A percentile compares a stretch with the other conserved stretches of the same genome.
phyloP scores from a whole-genome alignment of 2,329 filamentous ascomycete genomes.

The Exophiala calicioides region DNA sequence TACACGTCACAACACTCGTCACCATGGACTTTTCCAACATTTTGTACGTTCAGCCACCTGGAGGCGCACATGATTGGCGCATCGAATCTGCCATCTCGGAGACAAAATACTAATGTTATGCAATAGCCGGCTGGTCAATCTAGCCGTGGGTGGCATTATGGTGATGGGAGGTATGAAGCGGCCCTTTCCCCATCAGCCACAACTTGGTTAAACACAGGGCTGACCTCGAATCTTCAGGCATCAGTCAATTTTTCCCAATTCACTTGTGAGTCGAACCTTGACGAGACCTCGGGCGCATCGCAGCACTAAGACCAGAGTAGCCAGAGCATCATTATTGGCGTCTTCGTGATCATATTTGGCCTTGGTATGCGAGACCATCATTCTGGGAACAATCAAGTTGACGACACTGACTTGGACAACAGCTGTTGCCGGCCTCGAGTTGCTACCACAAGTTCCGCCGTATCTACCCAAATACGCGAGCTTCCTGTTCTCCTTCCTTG shows the following conservation, averaged over 20 bases:
- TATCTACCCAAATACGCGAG: slow-evolving; percentile 91
- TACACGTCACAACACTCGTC: slow-evolving; percentile 14
- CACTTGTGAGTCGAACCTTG: slow-evolving; percentile 34
- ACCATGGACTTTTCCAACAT: slow-evolving; percentile 89
- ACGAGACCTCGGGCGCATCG: slow-evolving; percentile 1
- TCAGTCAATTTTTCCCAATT: slow-evolving; percentile 49
- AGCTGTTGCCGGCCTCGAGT: slow-evolving; percentile 78
- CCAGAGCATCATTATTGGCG: slow-evolving; percentile 73
- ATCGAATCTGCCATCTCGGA: background rate
- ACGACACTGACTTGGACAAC: slow-evolving; percentile 29
- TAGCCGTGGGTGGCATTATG: slow-evolving; percentile 84
- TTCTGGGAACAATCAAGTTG: background rate
- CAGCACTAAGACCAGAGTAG: slow-evolving; percentile 44
- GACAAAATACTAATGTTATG: slow-evolving; percentile 8
- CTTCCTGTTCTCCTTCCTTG: slow-evolving; percentile 97
- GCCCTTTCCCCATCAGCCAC: slow-evolving; percentile 28
- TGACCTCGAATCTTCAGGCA: slow-evolving; percentile 32
- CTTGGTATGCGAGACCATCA: slow-evolving; percentile 62
- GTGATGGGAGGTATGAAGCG: slow-evolving; percentile 70
- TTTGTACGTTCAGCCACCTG: slow-evolving; percentile 65
- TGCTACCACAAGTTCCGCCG: slow-evolving; percentile 78
- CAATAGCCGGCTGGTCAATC: slow-evolving; percentile 86
- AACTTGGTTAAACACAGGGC: slow-evolving; percentile 34
- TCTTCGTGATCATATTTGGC: slow-evolving; percentile 90
- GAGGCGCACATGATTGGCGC: background rate